Conservation (phyloP, 352 stramenopile species). For the Peronospora tabacina region DNA sequence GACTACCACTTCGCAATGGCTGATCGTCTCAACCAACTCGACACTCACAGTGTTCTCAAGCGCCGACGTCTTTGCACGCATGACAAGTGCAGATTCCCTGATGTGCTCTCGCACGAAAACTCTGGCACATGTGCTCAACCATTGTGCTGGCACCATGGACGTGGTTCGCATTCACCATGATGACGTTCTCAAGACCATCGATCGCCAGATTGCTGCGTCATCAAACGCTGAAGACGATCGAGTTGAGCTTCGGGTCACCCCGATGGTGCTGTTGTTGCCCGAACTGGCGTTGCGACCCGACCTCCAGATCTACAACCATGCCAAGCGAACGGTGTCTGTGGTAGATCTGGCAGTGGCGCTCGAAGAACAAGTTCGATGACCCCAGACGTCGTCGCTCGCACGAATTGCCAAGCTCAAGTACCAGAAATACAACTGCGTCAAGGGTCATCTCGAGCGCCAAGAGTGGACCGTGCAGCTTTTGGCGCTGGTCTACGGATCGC, state of each 20-base stretch:
- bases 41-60: conserved; percentile 5
- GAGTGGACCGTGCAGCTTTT: conserved; percentile 9
- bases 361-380: neutral
- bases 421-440: conserved; percentile 1
- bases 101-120: neutral
- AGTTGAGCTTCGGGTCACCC: conserved; percentile 9
- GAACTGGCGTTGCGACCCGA: conserved; percentile 7
- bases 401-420: neutral
- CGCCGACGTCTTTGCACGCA: conserved; percentile 1
- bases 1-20: conserved; percentile 19
- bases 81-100: neutral
- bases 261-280: conserved; percentile 5
- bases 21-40: conserved; percentile 8
- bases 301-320: conserved; percentile 8
- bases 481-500: conserved; percentile 7
- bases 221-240: neutral
- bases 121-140: conserved; percentile 13
- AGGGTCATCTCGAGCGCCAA: conserved; percentile 6
- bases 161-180: conserved; percentile 4
- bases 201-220: conserved; percentile 1
- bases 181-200: conserved; percentile 15
- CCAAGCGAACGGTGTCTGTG: conserved; percentile 6
- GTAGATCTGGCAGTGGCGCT: conserved; percentile 6
- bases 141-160: conserved; percentile 12
- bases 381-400: neutral